Conservation (phyloP, 2,329 filamentous ascomycete genomes). For the Helicocarpus griseus region DNA sequence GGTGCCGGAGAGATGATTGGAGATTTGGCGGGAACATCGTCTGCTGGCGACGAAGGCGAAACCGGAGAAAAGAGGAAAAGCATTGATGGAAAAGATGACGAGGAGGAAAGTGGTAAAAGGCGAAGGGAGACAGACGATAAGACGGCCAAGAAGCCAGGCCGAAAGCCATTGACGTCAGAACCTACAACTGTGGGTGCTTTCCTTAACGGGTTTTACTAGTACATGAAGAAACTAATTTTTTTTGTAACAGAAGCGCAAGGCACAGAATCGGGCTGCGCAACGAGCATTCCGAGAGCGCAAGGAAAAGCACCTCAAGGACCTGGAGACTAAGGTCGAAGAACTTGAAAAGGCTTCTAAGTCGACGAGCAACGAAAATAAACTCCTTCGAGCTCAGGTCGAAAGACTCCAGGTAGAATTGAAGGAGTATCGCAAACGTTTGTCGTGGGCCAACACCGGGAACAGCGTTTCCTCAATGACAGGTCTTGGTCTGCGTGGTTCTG, state of each 20-base stretch:
- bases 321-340: slow-evolving; percentile 49
- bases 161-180: slow-evolving; percentile 91
- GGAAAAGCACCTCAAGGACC: slow-evolving; percentile 58
- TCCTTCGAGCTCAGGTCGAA: slow-evolving; percentile 79
- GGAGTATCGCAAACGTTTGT: slow-evolving; percentile 82
- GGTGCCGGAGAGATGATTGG: slow-evolving; percentile 63
- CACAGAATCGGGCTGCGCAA: slow-evolving; percentile 87
- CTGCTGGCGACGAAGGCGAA: slow-evolving; percentile 31
- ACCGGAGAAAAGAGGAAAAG: slow-evolving; percentile 54
- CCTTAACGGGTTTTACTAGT: slow-evolving; percentile 15
- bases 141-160: slow-evolving; percentile 85
- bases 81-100: slow-evolving; percentile 43
- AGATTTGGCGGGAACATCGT: slow-evolving; percentile 50
- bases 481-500: slow-evolving; percentile 35
- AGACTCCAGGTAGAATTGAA: slow-evolving; percentile 74
- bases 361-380: slow-evolving; percentile 73
- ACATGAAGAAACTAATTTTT: no score
- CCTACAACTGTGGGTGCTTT: slow-evolving; percentile 73
- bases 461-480: slow-evolving; percentile 38
- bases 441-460: slow-evolving; percentile 45
- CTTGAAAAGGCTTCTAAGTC: slow-evolving; percentile 73
- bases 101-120: slow-evolving; percentile 60
- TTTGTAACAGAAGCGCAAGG: slow-evolving; percentile 52
- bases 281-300: slow-evolving; percentile 90
- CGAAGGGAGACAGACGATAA: slow-evolving; percentile 77